Evolutionary conservation across 495 filamentous ascomycete genomes (phyloP).

Genomic region (Schizothecium vesticola): DNA sequence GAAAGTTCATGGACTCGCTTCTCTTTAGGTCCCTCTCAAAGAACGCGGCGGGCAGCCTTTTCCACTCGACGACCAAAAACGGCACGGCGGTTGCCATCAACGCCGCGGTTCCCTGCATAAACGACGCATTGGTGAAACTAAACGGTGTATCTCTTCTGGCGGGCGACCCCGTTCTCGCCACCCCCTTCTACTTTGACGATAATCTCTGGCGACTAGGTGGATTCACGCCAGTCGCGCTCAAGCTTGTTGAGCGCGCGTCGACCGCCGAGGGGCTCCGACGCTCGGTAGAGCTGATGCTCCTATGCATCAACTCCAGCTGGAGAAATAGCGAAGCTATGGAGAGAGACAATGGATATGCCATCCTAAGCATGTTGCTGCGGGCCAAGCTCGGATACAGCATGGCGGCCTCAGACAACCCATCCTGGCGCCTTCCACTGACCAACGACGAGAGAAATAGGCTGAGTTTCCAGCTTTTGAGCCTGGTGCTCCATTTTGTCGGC

Average conservation of each 20-base stretch:
- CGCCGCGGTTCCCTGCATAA: slow-evolving; percentile 78
- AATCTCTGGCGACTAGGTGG: slow-evolving; percentile 88
- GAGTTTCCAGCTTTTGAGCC: slow-evolving; percentile 62
- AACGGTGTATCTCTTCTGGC: slow-evolving; percentile 77
- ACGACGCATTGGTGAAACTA: slow-evolving; percentile 72
- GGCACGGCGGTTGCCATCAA: slow-evolving; percentile 82
- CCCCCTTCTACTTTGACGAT: slow-evolving; percentile 81
- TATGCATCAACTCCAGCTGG: slow-evolving; percentile 82
- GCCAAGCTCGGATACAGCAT: slow-evolving; percentile 62
- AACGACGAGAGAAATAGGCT: slow-evolving; percentile 58
- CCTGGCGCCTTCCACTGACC: slow-evolving; percentile 34
- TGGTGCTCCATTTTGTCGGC: slow-evolving; percentile 81
- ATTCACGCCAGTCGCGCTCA: slow-evolving; percentile 75
- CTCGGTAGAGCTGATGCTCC: slow-evolving; percentile 76
- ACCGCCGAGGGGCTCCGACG: slow-evolving; percentile 64
- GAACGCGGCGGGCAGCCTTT: slow-evolving; percentile 64
- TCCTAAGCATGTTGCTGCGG: slow-evolving; percentile 71
- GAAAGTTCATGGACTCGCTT: slow-evolving; percentile 65
- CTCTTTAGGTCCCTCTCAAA: slow-evolving; percentile 72
- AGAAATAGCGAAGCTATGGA: slow-evolving; percentile 98
- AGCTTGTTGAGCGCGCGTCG: slow-evolving; percentile 69
- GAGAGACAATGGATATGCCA: slow-evolving; percentile 85
- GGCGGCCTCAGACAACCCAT: slow-evolving; percentile 35
- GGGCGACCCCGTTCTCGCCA: slow-evolving; percentile 75
- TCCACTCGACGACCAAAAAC: slow-evolving; percentile 63